Conservation (phyloP, 2,329 filamentous ascomycete species). For the Lecanicillium sp. region DNA sequence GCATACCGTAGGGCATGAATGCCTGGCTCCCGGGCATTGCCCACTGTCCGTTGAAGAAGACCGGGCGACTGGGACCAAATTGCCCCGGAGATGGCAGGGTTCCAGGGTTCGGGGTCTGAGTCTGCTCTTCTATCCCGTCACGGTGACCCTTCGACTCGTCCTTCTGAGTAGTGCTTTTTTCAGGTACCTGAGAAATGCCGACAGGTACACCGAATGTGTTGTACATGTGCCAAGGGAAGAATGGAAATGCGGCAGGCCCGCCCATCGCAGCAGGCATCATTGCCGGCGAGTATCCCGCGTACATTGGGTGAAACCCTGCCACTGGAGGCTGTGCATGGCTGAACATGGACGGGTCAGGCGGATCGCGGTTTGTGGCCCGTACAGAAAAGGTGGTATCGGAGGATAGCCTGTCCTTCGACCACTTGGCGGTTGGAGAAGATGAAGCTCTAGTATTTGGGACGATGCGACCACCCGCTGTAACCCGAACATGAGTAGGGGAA, state of each 20-base stretch:
- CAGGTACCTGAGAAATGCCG: conserved; percentile 15
- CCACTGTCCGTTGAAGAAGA: conserved; percentile 37
- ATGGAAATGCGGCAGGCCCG: conserved; percentile 23
- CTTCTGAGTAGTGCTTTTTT: conserved; percentile 12
- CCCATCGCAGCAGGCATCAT: conserved; percentile 22
- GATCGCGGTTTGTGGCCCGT: conserved; percentile 13
- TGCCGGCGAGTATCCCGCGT: conserved; percentile 22
- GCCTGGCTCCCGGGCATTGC: conserved; percentile 24
- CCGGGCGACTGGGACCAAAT: conserved; percentile 38
- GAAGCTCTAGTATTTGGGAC: conserved; percentile 54
- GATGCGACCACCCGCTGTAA: conserved; percentile 60
- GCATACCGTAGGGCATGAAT: conserved; percentile 19
- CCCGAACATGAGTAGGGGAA: conserved; percentile 58
- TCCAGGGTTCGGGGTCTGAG: conserved; percentile 23
- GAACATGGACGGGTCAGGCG: conserved; percentile 13
- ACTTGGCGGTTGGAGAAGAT: conserved; percentile 45
- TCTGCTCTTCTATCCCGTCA: conserved; percentile 18
- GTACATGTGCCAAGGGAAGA: conserved; percentile 34
- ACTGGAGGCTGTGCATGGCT: conserved; percentile 18
- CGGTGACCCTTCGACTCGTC: conserved; percentile 19
- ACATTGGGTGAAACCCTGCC: conserved; percentile 21
- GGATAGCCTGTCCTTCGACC: conserved; percentile 31
- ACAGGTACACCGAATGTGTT: conserved; percentile 20
- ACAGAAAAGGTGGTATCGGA: conserved; percentile 14
- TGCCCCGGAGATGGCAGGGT: conserved; percentile 34